phyloP scores from a whole-genome alignment of 306 rosid species.

The Pyrus betulifolia region DNA sequence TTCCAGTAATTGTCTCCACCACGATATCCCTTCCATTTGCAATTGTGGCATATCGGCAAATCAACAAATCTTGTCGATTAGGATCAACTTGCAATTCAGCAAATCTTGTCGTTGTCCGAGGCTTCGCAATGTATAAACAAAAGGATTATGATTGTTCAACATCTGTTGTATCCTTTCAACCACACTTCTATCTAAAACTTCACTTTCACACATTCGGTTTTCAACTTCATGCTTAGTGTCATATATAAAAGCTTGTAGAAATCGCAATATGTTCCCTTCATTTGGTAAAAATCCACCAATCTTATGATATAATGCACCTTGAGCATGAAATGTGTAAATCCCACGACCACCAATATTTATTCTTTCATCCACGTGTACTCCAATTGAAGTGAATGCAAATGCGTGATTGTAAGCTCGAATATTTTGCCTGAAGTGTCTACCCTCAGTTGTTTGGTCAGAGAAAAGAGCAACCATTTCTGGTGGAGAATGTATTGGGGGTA shows the following conservation, averaged over 20 bases:
- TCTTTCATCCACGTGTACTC: not conserved
- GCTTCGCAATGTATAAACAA: not conserved
- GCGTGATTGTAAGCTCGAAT: not conserved
- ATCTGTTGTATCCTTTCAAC: not conserved
- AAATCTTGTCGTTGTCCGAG: not conserved
- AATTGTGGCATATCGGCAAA: too few species aligned
- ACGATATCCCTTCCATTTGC: not conserved
- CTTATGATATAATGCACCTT: not conserved
- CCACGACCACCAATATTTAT: not conserved
- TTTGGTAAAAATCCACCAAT: not conserved
- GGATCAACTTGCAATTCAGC: too few species aligned
- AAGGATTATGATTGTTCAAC: too few species aligned
- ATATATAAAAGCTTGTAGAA: not conserved
- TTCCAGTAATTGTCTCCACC: not conserved
- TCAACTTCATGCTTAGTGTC: not conserved
- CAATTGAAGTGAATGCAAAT: not conserved
- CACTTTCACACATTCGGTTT: too few species aligned
- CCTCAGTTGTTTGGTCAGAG: too few species aligned
- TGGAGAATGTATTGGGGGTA: too few species aligned
- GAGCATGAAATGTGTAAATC: not conserved
- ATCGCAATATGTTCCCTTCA: not conserved
- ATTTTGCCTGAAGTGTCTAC: not conserved
- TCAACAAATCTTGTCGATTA: too few species aligned
- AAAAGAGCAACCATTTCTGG: too few species aligned
- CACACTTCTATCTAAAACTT: too few species aligned